Percentiles rank a stretch among this genome's conserved stretches.
Evolutionary conservation across 2,329 filamentous ascomycete genomes (phyloP).

Genomic region (Xylariaceae sp.): DNA sequence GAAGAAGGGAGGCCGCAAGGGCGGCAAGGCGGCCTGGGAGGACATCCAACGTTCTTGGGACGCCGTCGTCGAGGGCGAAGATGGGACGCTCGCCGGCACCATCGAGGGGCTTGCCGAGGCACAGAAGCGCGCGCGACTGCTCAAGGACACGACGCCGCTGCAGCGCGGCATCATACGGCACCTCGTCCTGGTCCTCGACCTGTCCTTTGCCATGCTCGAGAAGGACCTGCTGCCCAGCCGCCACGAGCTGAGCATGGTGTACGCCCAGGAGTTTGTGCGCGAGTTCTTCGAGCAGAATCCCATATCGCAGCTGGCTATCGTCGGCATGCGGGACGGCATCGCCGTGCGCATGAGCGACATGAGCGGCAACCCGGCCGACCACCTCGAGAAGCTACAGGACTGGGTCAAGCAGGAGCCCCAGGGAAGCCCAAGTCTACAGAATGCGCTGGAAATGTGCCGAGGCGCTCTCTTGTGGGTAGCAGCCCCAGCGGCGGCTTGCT

Average conservation of each 20-base stretch:
- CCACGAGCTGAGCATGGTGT: slow-evolving; percentile 73
- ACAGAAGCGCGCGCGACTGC: slow-evolving; percentile 69
- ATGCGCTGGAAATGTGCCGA: slow-evolving; percentile 90
- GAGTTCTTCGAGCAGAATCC: slow-evolving; percentile 99
- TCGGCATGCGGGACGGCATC: slow-evolving; percentile 89
- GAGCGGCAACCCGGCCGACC: slow-evolving; percentile 83
- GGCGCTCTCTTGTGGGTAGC: slow-evolving; percentile 70
- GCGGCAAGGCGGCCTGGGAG: slow-evolving; percentile 53
- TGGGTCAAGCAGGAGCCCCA: slow-evolving; percentile 61
- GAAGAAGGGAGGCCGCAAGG: slow-evolving; percentile 25
- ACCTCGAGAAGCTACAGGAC: slow-evolving; percentile 67
- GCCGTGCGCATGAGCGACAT: slow-evolving; percentile 81
- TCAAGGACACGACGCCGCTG: slow-evolving; percentile 89
- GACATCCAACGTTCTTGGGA: slow-evolving; percentile 64
- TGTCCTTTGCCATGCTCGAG: slow-evolving; percentile 88
- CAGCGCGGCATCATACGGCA: slow-evolving; percentile 98
- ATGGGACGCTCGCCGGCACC: slow-evolving; percentile 65
- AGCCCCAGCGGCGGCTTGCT: not conserved
- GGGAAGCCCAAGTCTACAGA: slow-evolving; percentile 78
- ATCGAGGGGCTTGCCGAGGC: slow-evolving; percentile 72
- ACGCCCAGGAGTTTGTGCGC: slow-evolving; percentile 78
- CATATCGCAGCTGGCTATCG: slow-evolving; percentile 86
- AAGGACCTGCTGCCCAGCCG: slow-evolving; percentile 89
- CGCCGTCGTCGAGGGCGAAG: slow-evolving; percentile 67
- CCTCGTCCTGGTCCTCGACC: slow-evolving; percentile 80